These are phyloP conservation scores for Didymella pinodella DNA, from an alignment of 2,329 filamentous ascomycete species.

Conservation along the genomic window DNA sequence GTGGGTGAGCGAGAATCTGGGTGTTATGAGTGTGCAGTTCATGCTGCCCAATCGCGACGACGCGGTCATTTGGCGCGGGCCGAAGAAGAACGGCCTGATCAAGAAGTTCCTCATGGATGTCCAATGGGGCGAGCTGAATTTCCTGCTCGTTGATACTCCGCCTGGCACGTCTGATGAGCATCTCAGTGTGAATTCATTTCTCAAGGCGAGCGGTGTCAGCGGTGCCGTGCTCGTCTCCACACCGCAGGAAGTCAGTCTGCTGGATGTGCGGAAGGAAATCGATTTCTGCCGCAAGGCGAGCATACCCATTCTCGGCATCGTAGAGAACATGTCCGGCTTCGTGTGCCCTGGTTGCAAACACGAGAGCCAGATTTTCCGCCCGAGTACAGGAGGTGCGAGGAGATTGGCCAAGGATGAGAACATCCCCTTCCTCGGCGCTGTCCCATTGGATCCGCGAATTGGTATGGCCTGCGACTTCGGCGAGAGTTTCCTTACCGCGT, in stretches of 20 bases:
- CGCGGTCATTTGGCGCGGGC: slow-evolving; percentile 95
- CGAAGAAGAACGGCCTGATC: slow-evolving; percentile 98
- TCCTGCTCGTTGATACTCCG: slow-evolving; percentile 91
- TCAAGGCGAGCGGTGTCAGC: slow-evolving; percentile 91
- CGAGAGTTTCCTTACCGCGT: slow-evolving; percentile 95
- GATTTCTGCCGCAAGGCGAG: slow-evolving; percentile 97
- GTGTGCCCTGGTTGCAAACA: slow-evolving; percentile 92
- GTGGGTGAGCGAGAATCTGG: slow-evolving; percentile 92
- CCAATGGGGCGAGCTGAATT: slow-evolving; percentile 95
- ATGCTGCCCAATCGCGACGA: slow-evolving; percentile 95
- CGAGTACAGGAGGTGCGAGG: slow-evolving; percentile 87
- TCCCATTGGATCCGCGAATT: slow-evolving; percentile 91
- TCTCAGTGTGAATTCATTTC: slow-evolving; percentile 87
- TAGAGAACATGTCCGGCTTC: slow-evolving; percentile 98
- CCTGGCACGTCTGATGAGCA: slow-evolving; percentile 97
- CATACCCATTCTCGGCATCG: slow-evolving; percentile 85
- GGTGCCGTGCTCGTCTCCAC: slow-evolving; percentile 94
- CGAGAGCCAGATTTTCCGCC: slow-evolving; percentile 82
- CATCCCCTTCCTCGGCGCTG: slow-evolving; percentile 86
- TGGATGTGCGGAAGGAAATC: slow-evolving; percentile 96
- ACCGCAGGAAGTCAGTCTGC: slow-evolving; percentile 88
- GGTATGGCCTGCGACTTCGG: slow-evolving; percentile 97
- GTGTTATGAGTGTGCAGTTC: slow-evolving; percentile 97
- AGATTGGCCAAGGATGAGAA: slow-evolving; percentile 84
- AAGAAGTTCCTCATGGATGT: slow-evolving; percentile 99